A percentile compares a stretch with the other conserved stretches of the same genome.
phyloP scores from a whole-genome alignment of 768 basidiomycete genomes.

The Boletus rubescentipes region DNA sequence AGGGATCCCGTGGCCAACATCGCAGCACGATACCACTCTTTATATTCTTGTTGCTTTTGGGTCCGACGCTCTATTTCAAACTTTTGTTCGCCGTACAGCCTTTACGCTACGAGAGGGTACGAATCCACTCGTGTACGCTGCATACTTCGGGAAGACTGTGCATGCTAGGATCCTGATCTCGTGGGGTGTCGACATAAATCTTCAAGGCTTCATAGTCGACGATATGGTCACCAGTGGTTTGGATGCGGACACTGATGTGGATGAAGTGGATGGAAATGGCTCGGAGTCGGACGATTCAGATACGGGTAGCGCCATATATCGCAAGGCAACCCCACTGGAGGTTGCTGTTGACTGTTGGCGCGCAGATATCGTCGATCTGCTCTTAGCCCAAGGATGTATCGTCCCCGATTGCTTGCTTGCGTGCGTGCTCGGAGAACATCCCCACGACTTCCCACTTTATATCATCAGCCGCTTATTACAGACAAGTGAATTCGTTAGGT shows the following conservation, averaged over 20 bases:
- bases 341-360: conserved; percentile 1
- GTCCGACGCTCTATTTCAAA: neutral
- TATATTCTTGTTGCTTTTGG: conserved; percentile 11
- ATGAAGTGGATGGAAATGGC: neutral
- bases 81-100: neutral
- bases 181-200: neutral
- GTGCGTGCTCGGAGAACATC: neutral
- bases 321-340: neutral
- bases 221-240: neutral
- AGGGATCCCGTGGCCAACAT: conserved; percentile 3
- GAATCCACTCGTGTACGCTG: conserved; percentile 8
- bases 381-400: neutral
- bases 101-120: neutral
- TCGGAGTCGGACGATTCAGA: neutral
- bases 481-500: neutral
- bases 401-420: neutral
- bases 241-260: neutral
- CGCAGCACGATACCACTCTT: neutral
- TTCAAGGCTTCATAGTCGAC: neutral
- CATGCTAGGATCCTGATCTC: neutral
- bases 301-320: too few relatives aligned
- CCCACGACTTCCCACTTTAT: neutral
- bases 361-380: neutral
- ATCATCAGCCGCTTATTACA: neutral
- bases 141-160: neutral